phyloP scores from a whole-genome alignment of 108 stramenopile species.

The Skeletonema grethae region DNA sequence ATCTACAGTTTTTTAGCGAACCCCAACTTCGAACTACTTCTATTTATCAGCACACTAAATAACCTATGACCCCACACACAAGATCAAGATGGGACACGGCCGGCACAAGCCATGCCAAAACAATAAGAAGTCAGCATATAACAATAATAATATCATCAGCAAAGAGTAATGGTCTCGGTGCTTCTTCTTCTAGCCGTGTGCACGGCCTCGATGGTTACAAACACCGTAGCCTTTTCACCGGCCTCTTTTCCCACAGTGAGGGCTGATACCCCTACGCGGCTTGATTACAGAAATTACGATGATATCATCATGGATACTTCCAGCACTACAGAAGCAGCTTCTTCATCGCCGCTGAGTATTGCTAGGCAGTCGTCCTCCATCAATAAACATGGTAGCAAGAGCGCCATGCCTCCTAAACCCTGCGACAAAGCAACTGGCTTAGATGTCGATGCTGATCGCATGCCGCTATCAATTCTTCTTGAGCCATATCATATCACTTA shows the following conservation, averaged over 20 bases:
- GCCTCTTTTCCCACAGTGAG: not conserved
- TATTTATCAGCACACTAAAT: too few species aligned
- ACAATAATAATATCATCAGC: too few species aligned
- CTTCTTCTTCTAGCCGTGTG: not conserved
- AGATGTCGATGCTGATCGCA: slow-evolving; percentile 26
- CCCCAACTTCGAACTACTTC: too few species aligned
- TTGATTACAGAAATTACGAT: slow-evolving; percentile 1
- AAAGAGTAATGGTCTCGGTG: too few species aligned
- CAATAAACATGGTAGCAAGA: not conserved
- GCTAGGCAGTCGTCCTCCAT: not conserved
- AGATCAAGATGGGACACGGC: too few species aligned
- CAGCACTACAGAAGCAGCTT: not conserved
- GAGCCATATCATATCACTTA: too few species aligned
- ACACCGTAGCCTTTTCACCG: slow-evolving; percentile 1
- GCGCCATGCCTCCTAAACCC: not conserved
- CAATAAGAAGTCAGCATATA: too few species aligned
- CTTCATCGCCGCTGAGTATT: not conserved
- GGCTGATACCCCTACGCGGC: not conserved
- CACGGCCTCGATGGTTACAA: not conserved
- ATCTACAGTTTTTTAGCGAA: too few species aligned
- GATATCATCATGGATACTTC: not conserved
- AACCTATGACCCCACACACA: too few species aligned
- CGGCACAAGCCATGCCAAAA: too few species aligned
- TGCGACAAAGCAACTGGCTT: not conserved
- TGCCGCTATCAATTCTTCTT: slow-evolving; percentile 18